Evolutionary conservation across 78 protist species (phyloP), one percentile per base, ranked within the genome.

Genomic region (Anaeramoeba ignava): DNA sequence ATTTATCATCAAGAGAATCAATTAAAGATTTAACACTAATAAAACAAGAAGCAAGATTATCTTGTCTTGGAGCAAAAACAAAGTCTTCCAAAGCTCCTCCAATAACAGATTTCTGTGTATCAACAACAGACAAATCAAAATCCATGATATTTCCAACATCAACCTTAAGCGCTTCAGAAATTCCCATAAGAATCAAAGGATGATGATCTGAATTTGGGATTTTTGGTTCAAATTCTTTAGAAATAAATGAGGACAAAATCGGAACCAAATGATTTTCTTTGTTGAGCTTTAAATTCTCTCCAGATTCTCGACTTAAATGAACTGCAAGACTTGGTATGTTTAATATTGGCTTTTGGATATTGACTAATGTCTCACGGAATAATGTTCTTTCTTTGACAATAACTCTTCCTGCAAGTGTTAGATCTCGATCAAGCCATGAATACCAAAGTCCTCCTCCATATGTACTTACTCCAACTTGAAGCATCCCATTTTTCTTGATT

Each of bases 381-480:
- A n/a, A n/a, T n/a, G n/a, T n/a, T n/a, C n/a, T 67, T 67, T 27
- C 27, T 31, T 67, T 67, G 38, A 67, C 78, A 27, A 67, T 67
- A 27, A 67, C 38, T 31, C 78, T 67, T 27, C 78, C 78, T 27
- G 38, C 31, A 27, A 67, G 27, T 31, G 78, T 67, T n/a, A 67
- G 78, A 31, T 67, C 78, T 27, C 78, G 78, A 31, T 67, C 78
- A 27, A 67, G 38, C 78, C 78, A 67, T n/a, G 78, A n/a, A 27
- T 67, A 31, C 78, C 78, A 67, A 27, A 67, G 78, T n/a, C 78
- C 78, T n/a, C 78, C 78, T n/a, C 78, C 78, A 31, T 67, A 67
- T 31, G 78, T 27, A 27, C 31, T 31, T 31, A 67, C 78, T 27
- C 38, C 78, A 31, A 27, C 27, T 31, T n/a, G 27, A 31, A 27